Base-by-base conservation (phyloP, 176 grass and related monocot species). In the Musa itinerans region DNA sequence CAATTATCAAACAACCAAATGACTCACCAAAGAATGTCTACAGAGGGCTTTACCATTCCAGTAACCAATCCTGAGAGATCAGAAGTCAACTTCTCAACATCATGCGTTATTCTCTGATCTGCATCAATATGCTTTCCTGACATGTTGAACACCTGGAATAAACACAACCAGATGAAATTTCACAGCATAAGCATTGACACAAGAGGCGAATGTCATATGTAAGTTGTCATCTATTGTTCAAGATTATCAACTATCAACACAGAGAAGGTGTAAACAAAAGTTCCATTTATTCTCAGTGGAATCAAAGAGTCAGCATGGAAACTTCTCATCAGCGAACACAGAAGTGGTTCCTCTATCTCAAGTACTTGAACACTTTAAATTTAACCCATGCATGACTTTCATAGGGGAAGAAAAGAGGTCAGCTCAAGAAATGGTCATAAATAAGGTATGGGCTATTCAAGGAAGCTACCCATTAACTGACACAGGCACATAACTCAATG, bases 1-100 rank as follows among this genome's bases (percentile, higher is more conserved):
- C 16, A 22, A 13, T 54, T 71, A 24, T 76, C 13, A 27, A 72
- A 72, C 78, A 48, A 19, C 72, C 80, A 34, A 68, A 75, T 70
- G 34, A 84, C 83, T 83, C 79, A 98, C 95, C 95, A 98, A 86
- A 98, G 82, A 83, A 98, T 98, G 82, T 98, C 95, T 69, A 98
- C 80, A 73, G 89, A 83, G 65, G 95, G 95, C 50, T 98, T 98
- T 80, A 98, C 90, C 88, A 98, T 92, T 80, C 95, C 90, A 82
- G 95, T 98, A 81, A 98, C 95, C 78, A 98, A 81, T 65, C 95
- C 82, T 76, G 95, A 89, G 82, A 98, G 88, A 81, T 98, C 95
- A 79, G 78, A 89, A 69, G 95, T 87, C 84, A 98, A 91, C 78
- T 98, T 98, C 74, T 98, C 95, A 50, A 98, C 88, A 72, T 98